Conservation (phyloP, 352 stramenopile genomes). For the Globisporangium iwayamae region DNA sequence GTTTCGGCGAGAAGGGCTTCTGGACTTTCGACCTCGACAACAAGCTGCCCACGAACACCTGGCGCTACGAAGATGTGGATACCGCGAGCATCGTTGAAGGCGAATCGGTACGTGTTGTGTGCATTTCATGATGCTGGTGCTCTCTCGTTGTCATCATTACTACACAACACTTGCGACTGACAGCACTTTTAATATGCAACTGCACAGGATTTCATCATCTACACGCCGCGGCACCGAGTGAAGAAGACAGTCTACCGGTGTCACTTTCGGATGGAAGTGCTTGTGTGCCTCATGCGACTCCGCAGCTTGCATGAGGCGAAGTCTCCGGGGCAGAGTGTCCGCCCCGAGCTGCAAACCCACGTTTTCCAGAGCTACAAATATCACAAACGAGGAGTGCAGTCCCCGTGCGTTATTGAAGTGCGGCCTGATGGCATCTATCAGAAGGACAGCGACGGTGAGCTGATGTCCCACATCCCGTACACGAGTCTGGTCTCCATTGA, state of each 20-base stretch:
- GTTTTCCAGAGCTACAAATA: conserved; percentile 60
- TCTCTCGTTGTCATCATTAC: background rate
- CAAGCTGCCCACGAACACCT: conserved; percentile 74
- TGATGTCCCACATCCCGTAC: conserved; percentile 81
- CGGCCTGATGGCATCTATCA: conserved; percentile 74
- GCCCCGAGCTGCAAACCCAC: conserved; percentile 48
- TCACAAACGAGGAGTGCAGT: conserved; percentile 55
- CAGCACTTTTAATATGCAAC: background rate
- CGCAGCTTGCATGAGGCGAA: conserved; percentile 59
- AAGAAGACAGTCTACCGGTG: conserved; percentile 84
- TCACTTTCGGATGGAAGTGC: conserved; percentile 79
- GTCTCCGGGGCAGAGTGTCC: conserved; percentile 18
- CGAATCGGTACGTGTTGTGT: conserved; percentile 37
- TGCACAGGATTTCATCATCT: conserved; percentile 62
- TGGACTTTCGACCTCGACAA: conserved; percentile 70
- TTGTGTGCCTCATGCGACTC: conserved; percentile 75
- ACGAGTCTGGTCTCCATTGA: conserved; percentile 83
- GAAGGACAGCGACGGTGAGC: conserved; percentile 63
- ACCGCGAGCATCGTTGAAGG: conserved; percentile 53
- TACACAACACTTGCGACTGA: background rate
- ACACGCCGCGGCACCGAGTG: conserved; percentile 68
- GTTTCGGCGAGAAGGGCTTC: conserved; percentile 72
- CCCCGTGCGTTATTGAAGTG: conserved; percentile 64
- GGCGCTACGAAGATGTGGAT: conserved; percentile 79
- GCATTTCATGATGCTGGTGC: background rate